Evolutionary conservation across 805 yeast species (phyloP).

Genomic region (Tetrapisispora namnaoensis): DNA sequence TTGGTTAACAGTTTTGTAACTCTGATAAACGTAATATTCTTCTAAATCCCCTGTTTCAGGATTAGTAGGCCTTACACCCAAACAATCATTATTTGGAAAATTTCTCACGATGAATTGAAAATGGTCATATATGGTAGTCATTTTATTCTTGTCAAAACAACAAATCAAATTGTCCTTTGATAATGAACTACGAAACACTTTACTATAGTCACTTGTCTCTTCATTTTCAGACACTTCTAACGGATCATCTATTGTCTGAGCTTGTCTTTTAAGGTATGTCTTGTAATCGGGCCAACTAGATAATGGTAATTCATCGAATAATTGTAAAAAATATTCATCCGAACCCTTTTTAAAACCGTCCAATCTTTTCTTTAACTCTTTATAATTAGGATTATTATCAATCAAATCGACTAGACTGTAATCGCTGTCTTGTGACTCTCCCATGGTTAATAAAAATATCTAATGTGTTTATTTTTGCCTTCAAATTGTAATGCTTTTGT

Average conservation of each 20-base stretch:
- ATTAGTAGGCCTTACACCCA: constrained; percentile 36
- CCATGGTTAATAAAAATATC: not conserved
- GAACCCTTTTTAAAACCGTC: constrained; percentile 15
- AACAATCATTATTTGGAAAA: constrained; percentile 33
- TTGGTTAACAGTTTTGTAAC: constrained; percentile 34
- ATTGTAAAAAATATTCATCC: constrained; percentile 19
- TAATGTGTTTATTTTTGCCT: no score
- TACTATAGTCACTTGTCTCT: constrained; percentile 33
- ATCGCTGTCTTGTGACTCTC: not conserved
- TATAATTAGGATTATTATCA: constrained; percentile 15
- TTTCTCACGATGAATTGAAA: constrained; percentile 35
- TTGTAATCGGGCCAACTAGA: constrained; percentile 19
- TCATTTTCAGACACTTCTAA: constrained; percentile 14
- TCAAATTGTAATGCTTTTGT: no score
- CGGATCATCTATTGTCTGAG: constrained; percentile 25
- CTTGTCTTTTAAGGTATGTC: constrained; percentile 25
- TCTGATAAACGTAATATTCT: constrained; percentile 29
- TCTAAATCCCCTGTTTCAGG: constrained; percentile 20
- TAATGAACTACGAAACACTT: constrained; percentile 39
- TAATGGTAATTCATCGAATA: constrained; percentile 18
- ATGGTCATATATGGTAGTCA: constrained; percentile 37
- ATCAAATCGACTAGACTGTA: constrained; percentile 22
- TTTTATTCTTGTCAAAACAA: constrained; percentile 32
- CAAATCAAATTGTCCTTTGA: constrained; percentile 29
- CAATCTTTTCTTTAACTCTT: constrained; percentile 11